phyloP scores from a whole-genome alignment of 768 basidiomycete genomes.

The Flagelloscypha sp. region DNA sequence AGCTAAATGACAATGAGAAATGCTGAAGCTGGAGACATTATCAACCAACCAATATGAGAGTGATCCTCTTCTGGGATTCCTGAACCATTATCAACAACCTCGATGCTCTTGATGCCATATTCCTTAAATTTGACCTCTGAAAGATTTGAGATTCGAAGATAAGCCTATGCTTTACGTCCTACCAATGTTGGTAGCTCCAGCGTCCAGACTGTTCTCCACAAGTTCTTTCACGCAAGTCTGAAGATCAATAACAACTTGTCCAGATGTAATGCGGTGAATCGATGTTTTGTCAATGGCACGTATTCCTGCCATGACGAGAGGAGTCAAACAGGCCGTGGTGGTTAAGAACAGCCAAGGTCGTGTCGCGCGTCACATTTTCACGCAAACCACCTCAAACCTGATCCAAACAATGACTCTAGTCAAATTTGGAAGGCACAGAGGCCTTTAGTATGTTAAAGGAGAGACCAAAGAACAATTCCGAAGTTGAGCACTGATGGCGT shows the following conservation, averaged over 20 bases:
- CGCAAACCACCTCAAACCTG: no score
- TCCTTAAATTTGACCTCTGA: slow-evolving; percentile 88
- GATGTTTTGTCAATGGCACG: slow-evolving; percentile 64
- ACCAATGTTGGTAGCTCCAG: slow-evolving; percentile 85
- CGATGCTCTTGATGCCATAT: slow-evolving; percentile 71
- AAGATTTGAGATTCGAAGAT: neutral
- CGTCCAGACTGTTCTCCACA: slow-evolving; percentile 93
- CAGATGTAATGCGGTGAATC: slow-evolving; percentile 84
- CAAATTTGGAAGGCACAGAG: slow-evolving; percentile 9
- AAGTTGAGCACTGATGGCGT: no score
- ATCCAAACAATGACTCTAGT: slow-evolving; percentile 4
- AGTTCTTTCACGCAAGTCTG: slow-evolving; percentile 94
- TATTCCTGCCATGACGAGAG: no score
- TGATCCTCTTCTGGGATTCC: slow-evolving; percentile 78
- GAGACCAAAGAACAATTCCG: no score
- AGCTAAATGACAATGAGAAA: slow-evolving; percentile 31
- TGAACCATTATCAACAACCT: slow-evolving; percentile 88
- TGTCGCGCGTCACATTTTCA: no score
- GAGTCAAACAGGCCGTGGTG: no score
- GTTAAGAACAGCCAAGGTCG: no score
- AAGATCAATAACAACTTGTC: slow-evolving; percentile 91
- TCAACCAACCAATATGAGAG: slow-evolving; percentile 60
- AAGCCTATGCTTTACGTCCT: slow-evolving; percentile 12
- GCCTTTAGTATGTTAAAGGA: no score
- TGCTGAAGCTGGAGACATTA: neutral